Evolutionary conservation across 176 grass and related monocot genomes (phyloP), one percentile per base, ranked within the genome.

Genomic region (Paspalum vaginatum): DNA sequence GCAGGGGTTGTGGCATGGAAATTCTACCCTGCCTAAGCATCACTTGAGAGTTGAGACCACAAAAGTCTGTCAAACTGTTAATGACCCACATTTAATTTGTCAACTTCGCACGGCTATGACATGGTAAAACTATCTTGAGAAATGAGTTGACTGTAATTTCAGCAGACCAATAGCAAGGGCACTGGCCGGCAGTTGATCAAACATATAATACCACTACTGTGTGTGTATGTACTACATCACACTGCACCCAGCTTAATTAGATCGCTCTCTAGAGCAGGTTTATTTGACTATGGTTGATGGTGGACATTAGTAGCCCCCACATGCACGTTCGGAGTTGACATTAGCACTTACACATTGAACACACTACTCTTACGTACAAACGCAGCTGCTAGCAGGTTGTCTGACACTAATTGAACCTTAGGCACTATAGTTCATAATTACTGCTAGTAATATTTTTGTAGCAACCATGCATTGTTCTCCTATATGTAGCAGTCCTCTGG

Each of bases 261-360:
- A 59, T 7, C 43, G 38, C 46, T 79, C 22, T 46, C 61, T 40
- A 52, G 76, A 79, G 61, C 61, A 65, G 32, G 59, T 8, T 51
- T 64, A 50, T 63, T 64, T 78, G 59, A 50, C 45, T 3, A 21
- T 50, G 4, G 20, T 45, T 65, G n/a, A 27, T 6, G 27, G 32
- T 60, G 57, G 21, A 50, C 42, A 38, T 40, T 63, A 62, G 43
- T 32, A 32, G 32, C 2, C 5, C 24, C 7, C 47, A 25, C 8
- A 11, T 55, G 62, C 77, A 79, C 62, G 77, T 79, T 67, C 62
- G 1, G 14, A 68, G 77, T 79, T 67, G 77, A 79, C 77, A 22
- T 11, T 46, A 46, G 44, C 44, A 32, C 16, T 9, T 17, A 21
- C 0, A 18, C 21, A 20, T 32, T 32, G 32, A 32, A 32, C 32